Evolutionary conservation across 345 rosid species (phyloP).

Genomic region (Physaria fendleri): DNA sequence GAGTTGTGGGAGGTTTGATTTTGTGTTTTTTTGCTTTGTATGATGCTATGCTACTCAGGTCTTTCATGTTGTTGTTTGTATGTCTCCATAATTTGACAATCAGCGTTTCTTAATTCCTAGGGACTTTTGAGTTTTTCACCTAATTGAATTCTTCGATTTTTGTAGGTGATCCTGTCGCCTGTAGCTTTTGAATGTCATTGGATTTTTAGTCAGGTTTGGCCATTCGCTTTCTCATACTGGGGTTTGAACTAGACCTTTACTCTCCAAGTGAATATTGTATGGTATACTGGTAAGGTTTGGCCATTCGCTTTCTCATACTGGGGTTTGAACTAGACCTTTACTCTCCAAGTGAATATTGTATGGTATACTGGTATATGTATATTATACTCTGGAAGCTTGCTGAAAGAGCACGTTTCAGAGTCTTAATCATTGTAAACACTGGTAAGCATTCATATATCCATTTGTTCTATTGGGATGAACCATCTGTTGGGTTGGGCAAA

Average conservation of each 20-base stretch:
- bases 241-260: slow-evolving; percentile 93
- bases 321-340: slow-evolving; percentile 96
- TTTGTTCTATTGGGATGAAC: not conserved
- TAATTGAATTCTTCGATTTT: too few relatives aligned
- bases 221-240: slow-evolving; percentile 72
- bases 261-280: slow-evolving; percentile 82
- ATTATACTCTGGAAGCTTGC: slow-evolving; percentile 66
- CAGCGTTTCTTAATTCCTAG: too few relatives aligned
- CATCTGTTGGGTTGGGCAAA: not conserved
- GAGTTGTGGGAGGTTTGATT: too few relatives aligned
- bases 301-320: slow-evolving; percentile 69
- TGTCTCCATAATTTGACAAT: too few relatives aligned
- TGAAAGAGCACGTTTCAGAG: slow-evolving; percentile 69
- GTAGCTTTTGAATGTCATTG: too few relatives aligned
- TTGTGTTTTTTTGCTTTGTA: too few relatives aligned
- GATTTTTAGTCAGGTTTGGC: too few relatives aligned
- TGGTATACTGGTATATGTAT: slow-evolving; percentile 93
- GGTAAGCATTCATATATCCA: slow-evolving; percentile 29
- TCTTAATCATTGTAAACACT: slow-evolving; percentile 32
- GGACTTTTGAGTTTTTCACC: too few relatives aligned
- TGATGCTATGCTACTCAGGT: too few relatives aligned
- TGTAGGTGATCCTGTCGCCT: too few relatives aligned
- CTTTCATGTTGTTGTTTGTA: too few relatives aligned
- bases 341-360: slow-evolving; percentile 78
- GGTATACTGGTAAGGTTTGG: slow-evolving; percentile 97